Percentiles rank a stretch among this genome's conserved stretches.
phyloP scores from a whole-genome alignment of 139 green algal genomes.

The Desmodesmus armatus region DNA sequence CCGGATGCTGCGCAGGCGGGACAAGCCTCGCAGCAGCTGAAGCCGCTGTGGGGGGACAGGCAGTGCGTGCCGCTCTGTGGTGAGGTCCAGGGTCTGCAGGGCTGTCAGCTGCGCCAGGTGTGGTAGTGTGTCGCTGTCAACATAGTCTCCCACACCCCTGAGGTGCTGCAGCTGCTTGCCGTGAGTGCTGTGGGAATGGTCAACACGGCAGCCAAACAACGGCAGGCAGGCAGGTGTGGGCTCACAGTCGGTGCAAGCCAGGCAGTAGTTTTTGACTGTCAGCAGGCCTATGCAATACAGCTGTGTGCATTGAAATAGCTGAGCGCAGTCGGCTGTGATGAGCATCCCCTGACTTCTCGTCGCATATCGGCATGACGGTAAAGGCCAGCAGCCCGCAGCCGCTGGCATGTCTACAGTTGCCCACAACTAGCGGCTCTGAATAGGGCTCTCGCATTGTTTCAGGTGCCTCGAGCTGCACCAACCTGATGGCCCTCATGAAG shows the following conservation, averaged over 20 bases:
- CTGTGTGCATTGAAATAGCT: no score
- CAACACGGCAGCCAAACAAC: neutral
- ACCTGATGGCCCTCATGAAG: neutral
- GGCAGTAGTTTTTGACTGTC: neutral
- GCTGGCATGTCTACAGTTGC: no score
- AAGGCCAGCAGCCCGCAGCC: no score
- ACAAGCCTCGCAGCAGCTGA: neutral
- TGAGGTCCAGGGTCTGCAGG: constrained; percentile 14
- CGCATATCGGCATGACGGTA: no score
- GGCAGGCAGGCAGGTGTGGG: neutral
- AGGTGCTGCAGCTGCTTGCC: neutral
- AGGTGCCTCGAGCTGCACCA: no score
- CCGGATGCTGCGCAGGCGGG: constrained; percentile 3
- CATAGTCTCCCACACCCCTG: constrained; percentile 24
- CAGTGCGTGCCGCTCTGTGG: neutral
- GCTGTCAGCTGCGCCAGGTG: neutral
- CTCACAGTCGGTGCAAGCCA: neutral
- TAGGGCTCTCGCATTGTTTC: no score
- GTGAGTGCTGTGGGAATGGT: neutral
- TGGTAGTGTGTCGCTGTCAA: neutral
- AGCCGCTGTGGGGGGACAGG: neutral
- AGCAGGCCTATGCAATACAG: no score
- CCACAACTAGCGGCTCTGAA: no score
- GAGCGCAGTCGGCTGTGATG: neutral
- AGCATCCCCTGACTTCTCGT: neutral